Evolutionary conservation across 176 grass and related monocot genomes (phyloP).

Genomic region (Luzula sylvatica): DNA sequence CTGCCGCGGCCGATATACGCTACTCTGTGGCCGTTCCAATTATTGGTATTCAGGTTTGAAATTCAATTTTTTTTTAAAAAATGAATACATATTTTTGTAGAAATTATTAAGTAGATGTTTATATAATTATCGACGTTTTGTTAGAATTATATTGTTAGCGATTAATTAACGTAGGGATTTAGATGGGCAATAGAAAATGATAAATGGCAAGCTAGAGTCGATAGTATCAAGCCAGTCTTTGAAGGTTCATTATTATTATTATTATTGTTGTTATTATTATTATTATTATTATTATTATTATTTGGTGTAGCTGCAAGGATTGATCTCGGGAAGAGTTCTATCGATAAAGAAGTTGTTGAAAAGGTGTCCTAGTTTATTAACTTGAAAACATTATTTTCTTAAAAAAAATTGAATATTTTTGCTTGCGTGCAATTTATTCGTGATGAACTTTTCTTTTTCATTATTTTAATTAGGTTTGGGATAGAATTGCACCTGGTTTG

Average conservation of each 20-base stretch:
- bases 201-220: conserved; percentile 67
- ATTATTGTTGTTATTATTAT: too few species aligned
- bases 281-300: too few species aligned
- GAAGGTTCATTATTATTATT: too few species aligned
- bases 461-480: conserved; percentile 52
- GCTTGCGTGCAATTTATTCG: background rate
- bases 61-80: background rate
- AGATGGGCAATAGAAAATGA: conserved; percentile 84
- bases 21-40: conserved; percentile 76
- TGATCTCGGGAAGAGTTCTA: conserved; percentile 59
- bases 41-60: conserved; percentile 77
- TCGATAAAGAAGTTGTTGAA: conserved; percentile 64
- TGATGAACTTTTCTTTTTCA: background rate
- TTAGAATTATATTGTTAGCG: background rate
- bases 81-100: conserved; percentile 1
- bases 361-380: conserved; percentile 39
- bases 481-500: conserved; percentile 79
- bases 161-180: conserved; percentile 40
- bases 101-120: too few species aligned
- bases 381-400: background rate
- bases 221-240: conserved; percentile 79
- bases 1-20: conserved; percentile 51
- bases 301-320: conserved; percentile 45
- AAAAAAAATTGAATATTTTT: background rate
- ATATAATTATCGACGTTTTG: too few species aligned